phyloP scores from a whole-genome alignment of 106 monocot genomes.

The Acorus calamus region DNA sequence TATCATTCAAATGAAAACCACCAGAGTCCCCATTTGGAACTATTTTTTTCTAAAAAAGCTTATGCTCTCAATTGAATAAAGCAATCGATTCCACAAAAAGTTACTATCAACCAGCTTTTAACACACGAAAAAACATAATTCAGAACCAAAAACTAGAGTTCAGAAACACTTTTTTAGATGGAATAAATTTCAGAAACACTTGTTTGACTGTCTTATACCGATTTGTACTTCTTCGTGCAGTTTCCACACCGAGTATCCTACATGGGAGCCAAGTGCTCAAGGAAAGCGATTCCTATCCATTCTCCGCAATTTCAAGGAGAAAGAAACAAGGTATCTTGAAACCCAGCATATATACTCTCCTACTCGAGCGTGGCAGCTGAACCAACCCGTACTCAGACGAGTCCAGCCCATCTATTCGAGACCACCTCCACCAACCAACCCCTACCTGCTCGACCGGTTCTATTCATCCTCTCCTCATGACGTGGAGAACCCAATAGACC shows the following conservation, averaged over 20 bases:
- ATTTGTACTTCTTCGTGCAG: slow-evolving; percentile 21
- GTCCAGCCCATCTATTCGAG: slow-evolving; percentile 11
- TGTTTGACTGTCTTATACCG: neutral
- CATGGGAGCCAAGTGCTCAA: slow-evolving; percentile 60
- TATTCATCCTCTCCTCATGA: slow-evolving; percentile 28
- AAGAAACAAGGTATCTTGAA: slow-evolving; percentile 15
- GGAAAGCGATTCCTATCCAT: slow-evolving; percentile 45
- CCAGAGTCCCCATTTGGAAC: too few species aligned
- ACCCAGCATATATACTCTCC: slow-evolving; percentile 11
- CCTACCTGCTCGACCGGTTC: slow-evolving; percentile 65
- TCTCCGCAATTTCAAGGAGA: slow-evolving; percentile 57
- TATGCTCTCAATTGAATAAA: too few species aligned
- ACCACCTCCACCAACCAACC: slow-evolving; percentile 28
- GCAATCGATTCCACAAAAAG: too few species aligned
- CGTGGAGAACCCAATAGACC: neutral
- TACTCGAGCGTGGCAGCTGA: slow-evolving; percentile 3
- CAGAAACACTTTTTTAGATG: neutral
- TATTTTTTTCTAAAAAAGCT: too few species aligned
- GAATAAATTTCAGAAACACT: neutral
- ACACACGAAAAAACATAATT: too few species aligned
- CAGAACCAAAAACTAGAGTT: too few species aligned
- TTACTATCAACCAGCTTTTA: too few species aligned
- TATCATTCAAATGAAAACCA: too few species aligned
- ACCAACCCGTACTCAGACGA: neutral
- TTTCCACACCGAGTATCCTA: slow-evolving; percentile 69